These are phyloP conservation scores for Tolypocladium paradoxum DNA, from an alignment of 2,329 filamentous ascomycete genomes.

Conservation along the genomic window DNA sequence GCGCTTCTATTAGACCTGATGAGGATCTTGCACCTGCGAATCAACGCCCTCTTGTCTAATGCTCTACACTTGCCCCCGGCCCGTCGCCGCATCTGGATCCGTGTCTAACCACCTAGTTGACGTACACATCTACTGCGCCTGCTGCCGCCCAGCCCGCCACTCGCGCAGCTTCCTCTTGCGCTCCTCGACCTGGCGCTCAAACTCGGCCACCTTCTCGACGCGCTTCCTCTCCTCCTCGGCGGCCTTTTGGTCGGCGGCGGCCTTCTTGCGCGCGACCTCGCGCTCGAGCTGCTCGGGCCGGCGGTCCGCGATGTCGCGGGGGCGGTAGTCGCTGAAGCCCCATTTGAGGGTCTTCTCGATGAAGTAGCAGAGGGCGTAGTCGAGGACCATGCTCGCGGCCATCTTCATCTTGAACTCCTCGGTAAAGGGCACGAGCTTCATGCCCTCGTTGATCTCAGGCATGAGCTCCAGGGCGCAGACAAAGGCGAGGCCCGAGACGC, in stretches of 20 bases:
- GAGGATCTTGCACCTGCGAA: background rate
- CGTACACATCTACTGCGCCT: constrained; percentile 4
- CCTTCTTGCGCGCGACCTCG: constrained; percentile 58
- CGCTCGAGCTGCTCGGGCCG: constrained; percentile 75
- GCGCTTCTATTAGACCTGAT: background rate
- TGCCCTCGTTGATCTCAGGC: constrained; percentile 86
- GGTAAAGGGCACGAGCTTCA: constrained; percentile 85
- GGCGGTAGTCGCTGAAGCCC: constrained; percentile 80
- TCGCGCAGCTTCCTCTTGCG: constrained; percentile 35
- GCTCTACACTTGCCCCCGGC: background rate
- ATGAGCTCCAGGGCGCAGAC: constrained; percentile 90
- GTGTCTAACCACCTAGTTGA: too few relatives aligned
- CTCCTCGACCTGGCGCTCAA: constrained; percentile 47
- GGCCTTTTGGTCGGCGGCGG: constrained; percentile 38
- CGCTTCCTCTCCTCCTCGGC: constrained; percentile 40
- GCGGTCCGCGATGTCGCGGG: constrained; percentile 84
- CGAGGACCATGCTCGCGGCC: constrained; percentile 73
- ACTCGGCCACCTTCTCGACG: constrained; percentile 44
- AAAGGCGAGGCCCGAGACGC: constrained; percentile 84
- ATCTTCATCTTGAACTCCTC: constrained; percentile 82
- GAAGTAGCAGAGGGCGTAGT: constrained; percentile 77
- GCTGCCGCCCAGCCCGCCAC: constrained; percentile 29
- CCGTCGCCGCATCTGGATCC: too few relatives aligned
- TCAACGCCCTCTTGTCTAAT: background rate
- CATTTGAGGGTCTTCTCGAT: constrained; percentile 81